Evolutionary conservation across 768 basidiomycete genomes (phyloP).

Genomic region (Russula virescens): DNA sequence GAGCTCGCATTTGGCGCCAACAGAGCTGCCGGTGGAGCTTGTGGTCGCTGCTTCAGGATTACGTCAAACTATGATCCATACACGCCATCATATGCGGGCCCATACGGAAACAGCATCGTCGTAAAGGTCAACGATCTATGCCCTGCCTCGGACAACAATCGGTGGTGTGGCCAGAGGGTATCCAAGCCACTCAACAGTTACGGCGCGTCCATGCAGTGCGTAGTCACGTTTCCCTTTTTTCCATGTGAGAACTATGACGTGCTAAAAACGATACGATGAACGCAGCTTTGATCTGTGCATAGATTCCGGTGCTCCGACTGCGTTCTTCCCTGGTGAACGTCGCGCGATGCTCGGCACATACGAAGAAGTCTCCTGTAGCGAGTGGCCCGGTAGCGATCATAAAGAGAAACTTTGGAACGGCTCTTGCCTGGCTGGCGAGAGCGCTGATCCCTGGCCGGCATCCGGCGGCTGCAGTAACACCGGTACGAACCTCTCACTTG

Average conservation of each 20-base stretch:
- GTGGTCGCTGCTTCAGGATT: conserved; percentile 54
- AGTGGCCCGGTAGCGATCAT: conserved; percentile 53
- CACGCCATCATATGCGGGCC: conserved; percentile 44
- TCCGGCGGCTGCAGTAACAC: conserved; percentile 46
- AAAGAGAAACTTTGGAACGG: conserved; percentile 42
- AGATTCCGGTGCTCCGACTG: conserved; percentile 46
- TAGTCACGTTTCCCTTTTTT: not conserved
- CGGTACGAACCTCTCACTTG: conserved; percentile 32
- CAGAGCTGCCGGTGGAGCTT: conserved; percentile 50
- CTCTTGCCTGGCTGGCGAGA: conserved; percentile 47
- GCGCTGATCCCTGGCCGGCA: conserved; percentile 46
- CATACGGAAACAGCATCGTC: conserved; percentile 45
- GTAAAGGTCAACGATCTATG: conserved; percentile 46
- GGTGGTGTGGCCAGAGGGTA: conserved; percentile 50
- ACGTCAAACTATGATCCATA: conserved; percentile 48
- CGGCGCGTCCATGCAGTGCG: conserved; percentile 46
- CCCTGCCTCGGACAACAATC: conserved; percentile 32
- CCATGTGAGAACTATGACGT: not conserved
- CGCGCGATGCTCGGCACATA: conserved; percentile 49
- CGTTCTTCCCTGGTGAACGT: conserved; percentile 53
- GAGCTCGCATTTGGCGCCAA: conserved; percentile 52
- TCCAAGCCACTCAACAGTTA: conserved; percentile 35
- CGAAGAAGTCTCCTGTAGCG: conserved; percentile 50
- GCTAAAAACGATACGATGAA: not conserved
- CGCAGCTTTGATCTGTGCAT: conserved; percentile 55